Conservation (phyloP, 331 rosid species). For the Ulmus americana region DNA sequence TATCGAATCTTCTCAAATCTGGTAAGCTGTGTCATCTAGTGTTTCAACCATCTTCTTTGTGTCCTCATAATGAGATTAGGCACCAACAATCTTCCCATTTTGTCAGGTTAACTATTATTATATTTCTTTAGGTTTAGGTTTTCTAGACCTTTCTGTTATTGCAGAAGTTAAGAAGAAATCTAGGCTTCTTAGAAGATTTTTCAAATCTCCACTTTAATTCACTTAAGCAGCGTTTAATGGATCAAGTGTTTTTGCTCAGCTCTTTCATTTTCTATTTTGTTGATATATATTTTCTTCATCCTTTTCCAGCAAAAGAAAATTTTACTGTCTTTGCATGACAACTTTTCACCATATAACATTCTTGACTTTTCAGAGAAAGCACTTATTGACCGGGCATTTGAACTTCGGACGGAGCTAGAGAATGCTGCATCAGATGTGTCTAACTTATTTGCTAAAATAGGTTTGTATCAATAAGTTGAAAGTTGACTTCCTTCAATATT, state of each 20-base stretch:
- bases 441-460: conserved; percentile 71
- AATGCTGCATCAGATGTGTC: conserved; percentile 91
- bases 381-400: conserved; percentile 73
- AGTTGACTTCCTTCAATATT: conserved; percentile 11
- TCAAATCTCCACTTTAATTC: background rate
- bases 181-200: too few relatives aligned
- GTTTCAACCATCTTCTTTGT: background rate
- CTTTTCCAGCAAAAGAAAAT: too few relatives aligned
- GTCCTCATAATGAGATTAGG: background rate
- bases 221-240: background rate
- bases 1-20: conserved; percentile 79
- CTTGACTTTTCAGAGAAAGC: conserved; percentile 54
- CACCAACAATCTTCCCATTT: background rate
- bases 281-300: background rate
- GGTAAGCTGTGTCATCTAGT: conserved; percentile 44
- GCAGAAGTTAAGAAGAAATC: background rate
- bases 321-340: background rate
- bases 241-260: background rate
- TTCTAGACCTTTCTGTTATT: background rate
- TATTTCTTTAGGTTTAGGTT: conserved; percentile 2
- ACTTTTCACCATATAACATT: background rate
- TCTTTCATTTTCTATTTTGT: background rate
- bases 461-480: conserved; percentile 36
- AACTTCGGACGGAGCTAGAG: conserved; percentile 78
- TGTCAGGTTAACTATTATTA: background rate